These are phyloP conservation scores for Sechiopsis laciniata DNA, from an alignment of 306 rosid genomes.

Conservation along the genomic window DNA sequence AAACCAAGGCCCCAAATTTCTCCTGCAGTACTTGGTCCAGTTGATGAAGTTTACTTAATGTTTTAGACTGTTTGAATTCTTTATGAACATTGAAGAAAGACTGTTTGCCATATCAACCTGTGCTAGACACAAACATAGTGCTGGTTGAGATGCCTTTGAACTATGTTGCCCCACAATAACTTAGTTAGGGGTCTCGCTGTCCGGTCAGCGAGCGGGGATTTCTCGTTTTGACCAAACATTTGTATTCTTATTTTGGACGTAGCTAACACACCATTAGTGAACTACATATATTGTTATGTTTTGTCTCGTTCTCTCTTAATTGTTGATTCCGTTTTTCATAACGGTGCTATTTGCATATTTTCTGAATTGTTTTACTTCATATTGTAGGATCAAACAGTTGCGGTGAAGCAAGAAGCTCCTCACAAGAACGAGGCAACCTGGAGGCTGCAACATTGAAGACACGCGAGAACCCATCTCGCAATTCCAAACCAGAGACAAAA, in stretches of 20 bases:
- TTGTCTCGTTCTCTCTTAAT: no score
- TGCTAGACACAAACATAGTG: no score
- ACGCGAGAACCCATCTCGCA: slow-evolving; percentile 30
- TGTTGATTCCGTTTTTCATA: no score
- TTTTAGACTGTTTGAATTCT: background rate
- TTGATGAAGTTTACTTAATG: background rate
- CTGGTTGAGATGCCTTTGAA: no score
- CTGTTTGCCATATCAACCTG: no score
- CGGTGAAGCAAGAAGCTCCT: slow-evolving; percentile 59
- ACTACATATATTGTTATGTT: no score
- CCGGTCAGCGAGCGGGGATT: no score
- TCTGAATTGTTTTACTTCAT: background rate
- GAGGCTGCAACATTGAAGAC: slow-evolving; percentile 34
- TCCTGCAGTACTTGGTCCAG: background rate
- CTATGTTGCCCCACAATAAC: no score
- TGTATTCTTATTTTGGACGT: no score
- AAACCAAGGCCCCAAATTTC: background rate
- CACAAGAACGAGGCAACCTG: slow-evolving; percentile 43
- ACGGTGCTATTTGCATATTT: background rate
- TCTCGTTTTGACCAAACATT: no score
- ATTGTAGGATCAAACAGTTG: slow-evolving; percentile 57
- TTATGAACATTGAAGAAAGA: background rate
- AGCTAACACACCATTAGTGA: no score
- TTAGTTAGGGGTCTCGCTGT: no score
- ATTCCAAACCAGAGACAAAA: slow-evolving; percentile 38